Conservation (phyloP, 306 rosid genomes). For the Amphicarpaea edgeworthii region DNA sequence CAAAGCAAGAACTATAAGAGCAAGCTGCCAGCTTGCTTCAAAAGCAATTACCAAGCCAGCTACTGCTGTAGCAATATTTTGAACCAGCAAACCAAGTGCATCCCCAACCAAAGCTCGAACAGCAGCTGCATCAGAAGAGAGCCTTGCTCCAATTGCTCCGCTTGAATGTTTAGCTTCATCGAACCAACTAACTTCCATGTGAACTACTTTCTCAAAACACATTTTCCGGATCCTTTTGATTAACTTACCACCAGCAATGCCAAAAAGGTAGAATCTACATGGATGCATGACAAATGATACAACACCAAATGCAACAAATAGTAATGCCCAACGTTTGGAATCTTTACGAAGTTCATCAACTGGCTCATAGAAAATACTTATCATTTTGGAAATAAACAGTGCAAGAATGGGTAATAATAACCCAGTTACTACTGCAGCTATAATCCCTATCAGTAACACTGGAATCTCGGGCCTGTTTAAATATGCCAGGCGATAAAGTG, state of each 20-base stretch:
- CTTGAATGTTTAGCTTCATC: slow-evolving; percentile 67
- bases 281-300: slow-evolving; percentile 51
- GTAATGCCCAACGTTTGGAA: slow-evolving; percentile 74
- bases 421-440: slow-evolving; percentile 71
- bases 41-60: slow-evolving; percentile 59
- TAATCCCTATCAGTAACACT: slow-evolving; percentile 62
- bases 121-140: slow-evolving; percentile 65
- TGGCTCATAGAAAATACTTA: slow-evolving; percentile 70
- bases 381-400: slow-evolving; percentile 57
- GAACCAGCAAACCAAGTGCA: slow-evolving; percentile 65
- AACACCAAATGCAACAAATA: slow-evolving; percentile 54
- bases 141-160: slow-evolving; percentile 64
- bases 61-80: slow-evolving; percentile 54
- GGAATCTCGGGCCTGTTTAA: slow-evolving; percentile 85
- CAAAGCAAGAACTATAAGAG: slow-evolving; percentile 59
- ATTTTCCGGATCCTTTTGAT: slow-evolving; percentile 53
- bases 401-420: slow-evolving; percentile 63
- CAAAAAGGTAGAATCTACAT: slow-evolving; percentile 55
- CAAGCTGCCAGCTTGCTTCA: slow-evolving; percentile 61
- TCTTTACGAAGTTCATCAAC: slow-evolving; percentile 66
- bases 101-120: slow-evolving; percentile 67
- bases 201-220: slow-evolving; percentile 62
- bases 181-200: slow-evolving; percentile 80
- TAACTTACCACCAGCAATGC: slow-evolving; percentile 61
- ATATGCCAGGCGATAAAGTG: slow-evolving; percentile 71